Evolutionary conservation across 2,329 filamentous ascomycete species (phyloP), one percentile per base, ranked within the genome.

Genomic region (Verticillium klebahnii): DNA sequence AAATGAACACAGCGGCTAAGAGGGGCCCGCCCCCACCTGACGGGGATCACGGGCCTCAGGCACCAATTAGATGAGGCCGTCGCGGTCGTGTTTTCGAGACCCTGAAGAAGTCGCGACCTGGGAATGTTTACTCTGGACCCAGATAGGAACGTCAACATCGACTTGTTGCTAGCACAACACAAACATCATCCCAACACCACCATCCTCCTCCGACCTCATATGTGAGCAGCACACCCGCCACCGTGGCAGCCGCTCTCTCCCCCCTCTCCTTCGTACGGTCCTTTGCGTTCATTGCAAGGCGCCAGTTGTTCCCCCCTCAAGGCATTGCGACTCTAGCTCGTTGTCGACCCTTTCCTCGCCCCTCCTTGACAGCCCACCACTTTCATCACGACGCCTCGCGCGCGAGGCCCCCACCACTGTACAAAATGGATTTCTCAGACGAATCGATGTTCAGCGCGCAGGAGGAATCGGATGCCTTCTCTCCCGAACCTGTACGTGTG

Each of bases 391-490:
- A 57, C 60, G 60, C 23, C 17, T 50, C 5, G 32, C 64, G 63
- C 34, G 60, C 61, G 55, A 59, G 56, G 54, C 63, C 62, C 40
- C 56, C 32, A 57, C 56, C 32, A 58, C 19, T 59, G 56, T 62
- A 66, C 74, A 77, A 69, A 58, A 86, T 86, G 84, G 81, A 83
- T 68, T 85, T 81, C 64, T 83, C 86, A 64, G 84, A 86, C 61
- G 86, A 87, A 75, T 77, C 72, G 63, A 68, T 68, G 56, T 77
- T 75, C 66, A 77, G 73, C 62, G 60, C 74, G 32, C 76, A 68
- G 58, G 75, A 78, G 39, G 77, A 79, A 62, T 79, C 77, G 25
- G 77, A 79, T 61, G 77, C 68, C 66, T 80, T 70, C 62, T 73
- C 72, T 58, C 77, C 77, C n/a, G 69, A 76, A 64, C 68, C 69